Evolutionary conservation across 148 eudicot species (phyloP).

Genomic region (Chenopodium album): DNA sequence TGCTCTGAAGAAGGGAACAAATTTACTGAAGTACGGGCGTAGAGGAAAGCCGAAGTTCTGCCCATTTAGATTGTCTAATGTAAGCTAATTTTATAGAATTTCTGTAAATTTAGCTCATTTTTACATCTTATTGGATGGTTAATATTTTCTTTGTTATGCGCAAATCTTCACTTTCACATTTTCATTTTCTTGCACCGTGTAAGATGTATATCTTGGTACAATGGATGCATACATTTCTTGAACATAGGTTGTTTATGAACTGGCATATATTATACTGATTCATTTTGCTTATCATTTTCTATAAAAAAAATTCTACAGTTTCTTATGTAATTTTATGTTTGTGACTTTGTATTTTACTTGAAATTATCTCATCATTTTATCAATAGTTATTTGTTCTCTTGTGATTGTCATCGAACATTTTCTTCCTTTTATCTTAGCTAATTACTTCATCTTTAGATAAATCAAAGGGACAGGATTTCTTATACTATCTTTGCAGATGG

Average conservation of each 20-base stretch:
- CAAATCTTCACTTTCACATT: background rate
- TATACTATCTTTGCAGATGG: background rate
- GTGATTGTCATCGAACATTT: background rate
- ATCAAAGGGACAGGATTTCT: background rate
- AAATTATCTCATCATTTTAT: no score
- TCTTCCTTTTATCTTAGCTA: background rate
- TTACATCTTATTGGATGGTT: background rate
- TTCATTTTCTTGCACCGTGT: background rate
- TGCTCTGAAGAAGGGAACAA: slow-evolving; percentile 48
- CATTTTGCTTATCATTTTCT: background rate
- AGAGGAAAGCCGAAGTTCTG: slow-evolving; percentile 58
- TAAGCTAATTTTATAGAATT: slow-evolving; percentile 27
- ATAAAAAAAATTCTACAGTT: no score
- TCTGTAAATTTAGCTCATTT: background rate
- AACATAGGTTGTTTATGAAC: background rate
- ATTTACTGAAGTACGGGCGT: slow-evolving; percentile 50
- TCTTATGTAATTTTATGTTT: background rate
- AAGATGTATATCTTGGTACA: background rate
- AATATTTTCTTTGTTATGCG: slow-evolving; percentile 1
- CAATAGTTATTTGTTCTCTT: background rate
- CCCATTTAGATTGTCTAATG: slow-evolving; percentile 50
- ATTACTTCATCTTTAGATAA: background rate
- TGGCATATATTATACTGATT: background rate
- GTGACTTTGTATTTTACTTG: background rate
- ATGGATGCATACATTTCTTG: background rate